phyloP scores from a whole-genome alignment of 139 green algal species.

The Eudorina sp. region DNA sequence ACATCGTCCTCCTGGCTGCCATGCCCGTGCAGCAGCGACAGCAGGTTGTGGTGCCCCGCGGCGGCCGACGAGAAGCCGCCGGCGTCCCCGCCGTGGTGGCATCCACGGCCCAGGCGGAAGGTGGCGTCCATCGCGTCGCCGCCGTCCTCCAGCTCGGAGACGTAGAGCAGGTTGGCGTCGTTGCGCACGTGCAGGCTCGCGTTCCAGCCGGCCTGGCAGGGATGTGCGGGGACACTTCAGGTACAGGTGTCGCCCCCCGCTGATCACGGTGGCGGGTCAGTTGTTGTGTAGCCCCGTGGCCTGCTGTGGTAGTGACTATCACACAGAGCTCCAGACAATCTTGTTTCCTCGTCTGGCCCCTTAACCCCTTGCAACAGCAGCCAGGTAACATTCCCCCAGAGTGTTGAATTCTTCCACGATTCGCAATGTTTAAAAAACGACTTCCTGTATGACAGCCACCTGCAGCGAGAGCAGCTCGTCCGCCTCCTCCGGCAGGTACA shows the following conservation, averaged over 20 bases:
- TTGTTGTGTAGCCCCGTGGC: too few relatives aligned
- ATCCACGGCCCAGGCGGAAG: conserved; percentile 32
- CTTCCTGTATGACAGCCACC: conserved; percentile 11
- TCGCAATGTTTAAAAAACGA: too few relatives aligned
- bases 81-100: conserved; percentile 12
- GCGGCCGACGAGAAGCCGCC: background rate
- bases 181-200: conserved; percentile 27
- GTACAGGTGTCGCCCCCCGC: too few relatives aligned
- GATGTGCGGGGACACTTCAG: too few relatives aligned
- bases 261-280: too few relatives aligned
- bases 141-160: conserved; percentile 40
- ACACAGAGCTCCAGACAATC: too few relatives aligned
- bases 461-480: conserved; percentile 43
- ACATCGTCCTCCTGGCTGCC: background rate
- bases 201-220: conserved; percentile 24
- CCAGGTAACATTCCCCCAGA: too few relatives aligned
- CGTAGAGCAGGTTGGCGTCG: conserved; percentile 20
- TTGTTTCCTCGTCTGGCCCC: too few relatives aligned
- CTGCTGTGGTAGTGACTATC: too few relatives aligned
- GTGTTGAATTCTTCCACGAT: too few relatives aligned
- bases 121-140: conserved; percentile 48
- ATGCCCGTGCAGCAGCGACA: conserved; percentile 41
- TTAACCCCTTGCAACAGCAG: too few relatives aligned
- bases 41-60: conserved; percentile 22
- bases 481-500: conserved; percentile 35